A percentile compares a stretch with the other conserved stretches of the same genome.
Conservation (phyloP, 257 asterid species). For the Penstemon davidsonii region DNA sequence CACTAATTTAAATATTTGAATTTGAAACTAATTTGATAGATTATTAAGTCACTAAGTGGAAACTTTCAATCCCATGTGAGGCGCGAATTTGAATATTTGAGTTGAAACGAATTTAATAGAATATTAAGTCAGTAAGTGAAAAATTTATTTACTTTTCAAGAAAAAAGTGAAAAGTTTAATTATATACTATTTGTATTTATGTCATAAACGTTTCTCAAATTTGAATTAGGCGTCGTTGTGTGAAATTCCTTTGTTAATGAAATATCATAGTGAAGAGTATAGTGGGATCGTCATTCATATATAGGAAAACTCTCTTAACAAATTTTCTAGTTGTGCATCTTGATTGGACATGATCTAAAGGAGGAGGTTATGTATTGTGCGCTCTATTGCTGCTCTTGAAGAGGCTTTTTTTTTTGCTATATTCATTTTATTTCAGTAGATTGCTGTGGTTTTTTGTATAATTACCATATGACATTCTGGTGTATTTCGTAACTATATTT, state of each 20-base stretch:
- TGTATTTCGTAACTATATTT: conserved; percentile 18
- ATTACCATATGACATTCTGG: background rate
- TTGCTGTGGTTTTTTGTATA: background rate
- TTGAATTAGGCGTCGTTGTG: background rate
- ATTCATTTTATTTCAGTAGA: too few relatives aligned
- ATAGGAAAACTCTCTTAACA: background rate
- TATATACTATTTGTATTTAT: background rate
- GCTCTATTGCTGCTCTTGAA: background rate
- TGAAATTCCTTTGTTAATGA: background rate
- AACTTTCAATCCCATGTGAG: background rate
- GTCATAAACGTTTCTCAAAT: background rate
- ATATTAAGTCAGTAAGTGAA: background rate
- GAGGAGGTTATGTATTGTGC: background rate
- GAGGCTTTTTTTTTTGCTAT: background rate
- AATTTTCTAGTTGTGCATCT: background rate
- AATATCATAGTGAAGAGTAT: background rate
- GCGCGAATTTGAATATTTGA: background rate
- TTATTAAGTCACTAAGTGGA: background rate
- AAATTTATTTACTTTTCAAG: too few relatives aligned
- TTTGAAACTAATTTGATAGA: background rate
- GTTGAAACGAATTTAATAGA: background rate
- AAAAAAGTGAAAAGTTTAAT: background rate
- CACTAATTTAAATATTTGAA: background rate
- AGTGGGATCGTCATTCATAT: background rate
- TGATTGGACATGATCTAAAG: background rate